A percentile compares a stretch with the other conserved stretches of the same genome.
phyloP scores from a whole-genome alignment of 106 monocot genomes.

The Platanthera zijinensis region DNA sequence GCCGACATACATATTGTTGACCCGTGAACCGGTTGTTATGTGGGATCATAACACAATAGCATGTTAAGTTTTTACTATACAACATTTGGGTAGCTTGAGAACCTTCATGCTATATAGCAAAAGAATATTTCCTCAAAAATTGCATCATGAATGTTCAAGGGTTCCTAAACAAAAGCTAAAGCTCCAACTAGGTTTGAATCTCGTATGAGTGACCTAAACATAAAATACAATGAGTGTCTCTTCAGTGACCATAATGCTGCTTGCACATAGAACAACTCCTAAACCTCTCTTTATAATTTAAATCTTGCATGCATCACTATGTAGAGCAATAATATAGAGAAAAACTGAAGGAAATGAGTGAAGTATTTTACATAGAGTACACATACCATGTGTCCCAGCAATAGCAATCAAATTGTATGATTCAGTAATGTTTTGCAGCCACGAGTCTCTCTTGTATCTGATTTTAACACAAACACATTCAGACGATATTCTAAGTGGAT shows the following conservation, averaged over 20 bases:
- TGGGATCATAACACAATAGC: too few relatives aligned
- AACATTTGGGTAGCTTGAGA: too few relatives aligned
- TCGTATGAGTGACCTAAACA: not conserved
- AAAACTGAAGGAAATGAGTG: not conserved
- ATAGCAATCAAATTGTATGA: slow-evolving; percentile 31
- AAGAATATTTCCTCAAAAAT: too few relatives aligned
- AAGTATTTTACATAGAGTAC: not conserved
- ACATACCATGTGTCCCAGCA: slow-evolving; percentile 40
- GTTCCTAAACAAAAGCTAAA: not conserved
- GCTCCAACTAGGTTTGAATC: not conserved
- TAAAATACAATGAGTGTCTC: not conserved
- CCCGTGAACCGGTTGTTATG: too few relatives aligned
- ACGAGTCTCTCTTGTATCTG: slow-evolving; percentile 45
- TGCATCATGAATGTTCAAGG: not conserved
- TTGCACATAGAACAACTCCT: not conserved
- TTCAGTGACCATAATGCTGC: not conserved
- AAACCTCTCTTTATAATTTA: not conserved
- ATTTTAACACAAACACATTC: not conserved
- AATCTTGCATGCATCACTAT: not conserved
- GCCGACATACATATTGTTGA: too few relatives aligned
- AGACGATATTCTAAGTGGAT: not conserved
- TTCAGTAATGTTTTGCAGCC: slow-evolving; percentile 34
- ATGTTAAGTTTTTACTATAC: too few relatives aligned
- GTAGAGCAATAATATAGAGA: not conserved
- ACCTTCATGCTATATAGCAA: too few relatives aligned